These are phyloP conservation scores for Argentina anserina DNA, from an alignment of 306 rosid genomes.

Conservation along the genomic window DNA sequence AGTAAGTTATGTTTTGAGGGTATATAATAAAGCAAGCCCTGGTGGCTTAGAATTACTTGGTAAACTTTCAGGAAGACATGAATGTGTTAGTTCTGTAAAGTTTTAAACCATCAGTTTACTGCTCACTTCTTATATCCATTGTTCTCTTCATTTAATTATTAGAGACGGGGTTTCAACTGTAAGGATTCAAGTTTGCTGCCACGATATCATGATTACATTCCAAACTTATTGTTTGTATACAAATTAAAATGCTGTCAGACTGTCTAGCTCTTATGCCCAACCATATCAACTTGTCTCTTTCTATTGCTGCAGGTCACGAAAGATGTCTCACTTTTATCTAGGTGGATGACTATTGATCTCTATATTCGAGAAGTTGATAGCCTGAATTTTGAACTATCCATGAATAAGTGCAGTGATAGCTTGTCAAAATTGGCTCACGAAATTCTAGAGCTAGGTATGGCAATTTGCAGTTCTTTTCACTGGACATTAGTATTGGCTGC, in stretches of 20 bases:
- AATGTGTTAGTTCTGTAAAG: background rate
- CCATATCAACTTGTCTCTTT: slow-evolving; percentile 5
- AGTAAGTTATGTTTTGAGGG: background rate
- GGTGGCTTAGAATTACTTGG: background rate
- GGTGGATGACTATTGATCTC: slow-evolving; percentile 94
- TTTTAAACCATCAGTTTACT: background rate
- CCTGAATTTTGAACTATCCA: slow-evolving; percentile 90
- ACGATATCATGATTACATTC: background rate
- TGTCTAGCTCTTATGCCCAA: background rate
- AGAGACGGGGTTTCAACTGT: background rate
- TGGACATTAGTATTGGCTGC: slow-evolving; percentile 4
- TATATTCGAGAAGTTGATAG: slow-evolving; percentile 81
- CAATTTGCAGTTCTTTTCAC: slow-evolving; percentile 17
- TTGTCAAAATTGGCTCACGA: slow-evolving; percentile 64
- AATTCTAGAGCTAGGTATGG: slow-evolving; percentile 68
- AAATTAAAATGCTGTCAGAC: background rate
- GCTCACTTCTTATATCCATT: background rate
- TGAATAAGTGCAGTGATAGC: slow-evolving; percentile 70
- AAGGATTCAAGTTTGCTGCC: background rate
- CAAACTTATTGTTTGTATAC: background rate
- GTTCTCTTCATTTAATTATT: background rate
- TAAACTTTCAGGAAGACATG: background rate
- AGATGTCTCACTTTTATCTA: slow-evolving; percentile 81
- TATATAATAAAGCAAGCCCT: background rate
- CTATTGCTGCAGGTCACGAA: slow-evolving; percentile 67